Evolutionary conservation across 2,329 filamentous ascomycete genomes (phyloP), one percentile per base, ranked within the genome.

Genomic region (Cryphonectria nitschkei): DNA sequence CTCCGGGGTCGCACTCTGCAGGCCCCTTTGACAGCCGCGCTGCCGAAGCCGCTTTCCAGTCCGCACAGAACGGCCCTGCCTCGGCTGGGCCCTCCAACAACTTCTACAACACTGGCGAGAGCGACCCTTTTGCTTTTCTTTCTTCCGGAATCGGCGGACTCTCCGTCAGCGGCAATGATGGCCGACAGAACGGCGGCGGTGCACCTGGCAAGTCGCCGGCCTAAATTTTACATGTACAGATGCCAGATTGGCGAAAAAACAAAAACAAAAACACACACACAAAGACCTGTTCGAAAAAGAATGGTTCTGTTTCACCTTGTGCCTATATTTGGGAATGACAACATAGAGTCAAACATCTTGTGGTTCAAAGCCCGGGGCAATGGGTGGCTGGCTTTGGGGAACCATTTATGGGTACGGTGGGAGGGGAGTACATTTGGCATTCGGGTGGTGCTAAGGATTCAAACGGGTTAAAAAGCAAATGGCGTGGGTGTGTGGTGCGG

Each of bases 21-120:
- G 93, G 94, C 16, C 92, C 92, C 6, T 98, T 99, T 78, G 95
- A 97, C 79, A 97, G 94, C 84, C 93, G 95, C 74, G 93, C 94
- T 73, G 94, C 95, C 22, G 95, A 98, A 83, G 94, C 94, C 72
- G 95, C 96, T 37, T 99, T 99, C 85, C 93, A 93, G 79, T 93
- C 93, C 56, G 94, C 93, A 54, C 91, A 91, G 76, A 95, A 96
- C 76, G 93, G 93, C 69, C 91, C 92, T 29, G 90, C 91, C 22
- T 93, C 92, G 61, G 91, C 91, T 72, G 93, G 92, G 56, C 90
- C 91, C 46, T 90, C 92, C 58, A 93, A 93, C 82, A 89, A 89
- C 78, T 93, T 92, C 77, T 92, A 91, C 78, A 84, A 80, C 73
- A 85, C 90, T 76, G 84, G 84, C 69, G 90, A 93, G 77, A 90